phyloP scores from a whole-genome alignment of 306 rosid species.

The Abrus precatorius region DNA sequence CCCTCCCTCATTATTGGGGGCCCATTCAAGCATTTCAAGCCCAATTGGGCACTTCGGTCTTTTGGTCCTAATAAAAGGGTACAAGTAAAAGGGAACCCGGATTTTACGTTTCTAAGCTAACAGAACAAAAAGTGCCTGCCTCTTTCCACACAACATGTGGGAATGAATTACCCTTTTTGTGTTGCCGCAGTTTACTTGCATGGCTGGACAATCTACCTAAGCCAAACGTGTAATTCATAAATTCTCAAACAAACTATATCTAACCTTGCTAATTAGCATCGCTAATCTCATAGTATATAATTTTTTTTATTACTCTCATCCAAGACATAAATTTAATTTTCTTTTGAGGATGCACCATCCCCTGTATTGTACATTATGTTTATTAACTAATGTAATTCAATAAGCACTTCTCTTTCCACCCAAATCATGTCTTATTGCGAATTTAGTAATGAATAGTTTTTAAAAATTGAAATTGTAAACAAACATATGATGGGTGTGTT shows the following conservation, averaged over 20 bases:
- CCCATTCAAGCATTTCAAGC: constrained; percentile 20
- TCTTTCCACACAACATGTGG: constrained; percentile 39
- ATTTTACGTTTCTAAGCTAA: constrained; percentile 56
- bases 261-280: not conserved
- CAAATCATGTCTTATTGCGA: too few species aligned
- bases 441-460: too few species aligned
- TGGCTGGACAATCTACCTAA: constrained; percentile 26
- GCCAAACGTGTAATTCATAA: not conserved
- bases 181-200: constrained; percentile 44
- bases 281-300: not conserved
- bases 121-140: constrained; percentile 46
- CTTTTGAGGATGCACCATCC: too few species aligned
- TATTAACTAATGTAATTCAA: too few species aligned
- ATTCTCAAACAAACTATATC: not conserved
- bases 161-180: constrained; percentile 36
- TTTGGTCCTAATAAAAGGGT: not conserved
- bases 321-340: too few species aligned
- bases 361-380: too few species aligned
- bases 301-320: too few species aligned
- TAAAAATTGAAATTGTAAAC: too few species aligned
- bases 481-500: too few species aligned
- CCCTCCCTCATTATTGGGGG: not conserved
- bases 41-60: constrained; percentile 41
- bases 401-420: too few species aligned
- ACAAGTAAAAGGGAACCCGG: constrained; percentile 53